Percentiles rank a stretch among this genome's conserved stretches.
These are phyloP conservation scores for Erodium texanum DNA, from an alignment of 441 rosid genomes.

Conservation along the genomic window DNA sequence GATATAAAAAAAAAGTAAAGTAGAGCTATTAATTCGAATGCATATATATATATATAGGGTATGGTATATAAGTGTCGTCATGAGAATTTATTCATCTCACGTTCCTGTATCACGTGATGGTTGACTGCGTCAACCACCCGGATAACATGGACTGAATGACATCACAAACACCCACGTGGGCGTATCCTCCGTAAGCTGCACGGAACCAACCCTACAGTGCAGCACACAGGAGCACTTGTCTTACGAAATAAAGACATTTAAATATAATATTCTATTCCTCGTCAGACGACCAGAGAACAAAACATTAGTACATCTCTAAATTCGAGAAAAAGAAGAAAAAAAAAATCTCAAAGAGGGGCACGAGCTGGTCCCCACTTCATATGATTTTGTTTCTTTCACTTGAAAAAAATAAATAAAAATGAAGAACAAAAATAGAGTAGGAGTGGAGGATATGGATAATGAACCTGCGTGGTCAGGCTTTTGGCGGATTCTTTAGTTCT, in stretches of 20 bases:
- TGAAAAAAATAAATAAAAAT: constrained; percentile 23
- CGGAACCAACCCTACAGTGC: background rate
- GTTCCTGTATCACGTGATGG: background rate
- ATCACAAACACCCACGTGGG: background rate
- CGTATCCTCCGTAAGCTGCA: background rate
- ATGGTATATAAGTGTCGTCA: too few species aligned
- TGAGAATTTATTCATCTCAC: background rate
- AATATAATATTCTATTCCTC: background rate
- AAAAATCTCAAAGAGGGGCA: constrained; percentile 24
- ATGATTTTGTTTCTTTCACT: constrained; percentile 36
- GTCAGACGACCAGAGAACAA: background rate
- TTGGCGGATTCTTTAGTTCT: constrained; percentile 80
- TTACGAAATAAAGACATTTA: too few species aligned
- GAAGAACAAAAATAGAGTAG: constrained; percentile 6
- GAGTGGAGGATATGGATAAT: too few species aligned
- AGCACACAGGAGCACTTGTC: background rate
- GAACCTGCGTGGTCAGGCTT: constrained; percentile 94
- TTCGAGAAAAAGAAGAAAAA: background rate
- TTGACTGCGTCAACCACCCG: background rate
- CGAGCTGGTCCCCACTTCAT: constrained; percentile 18
- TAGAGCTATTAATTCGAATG: too few species aligned
- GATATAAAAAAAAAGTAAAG: too few species aligned
- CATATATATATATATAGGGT: too few species aligned
- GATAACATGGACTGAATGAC: background rate
- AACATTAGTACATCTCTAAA: background rate